These are phyloP conservation scores for Nannochloropsis salina DNA, from an alignment of 108 stramenopile species.

Conservation along the genomic window DNA sequence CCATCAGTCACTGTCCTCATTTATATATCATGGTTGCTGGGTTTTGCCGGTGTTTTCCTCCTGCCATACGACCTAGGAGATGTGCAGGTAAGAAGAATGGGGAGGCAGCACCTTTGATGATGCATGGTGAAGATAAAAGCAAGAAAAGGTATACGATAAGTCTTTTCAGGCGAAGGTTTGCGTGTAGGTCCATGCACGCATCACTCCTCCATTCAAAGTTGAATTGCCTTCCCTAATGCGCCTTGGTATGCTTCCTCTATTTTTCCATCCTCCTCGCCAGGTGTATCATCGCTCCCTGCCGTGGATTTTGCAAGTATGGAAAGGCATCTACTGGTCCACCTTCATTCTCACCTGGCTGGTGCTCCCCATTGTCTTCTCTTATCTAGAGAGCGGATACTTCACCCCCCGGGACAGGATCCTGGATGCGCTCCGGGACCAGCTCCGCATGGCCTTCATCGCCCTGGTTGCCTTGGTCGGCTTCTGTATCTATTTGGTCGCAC, in stretches of 20 bases:
- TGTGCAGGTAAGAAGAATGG: constrained; percentile 16
- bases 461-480: constrained; percentile 47
- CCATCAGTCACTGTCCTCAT: background rate
- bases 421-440: constrained; percentile 52
- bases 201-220: background rate
- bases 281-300: constrained; percentile 27
- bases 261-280: background rate
- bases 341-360: constrained; percentile 68
- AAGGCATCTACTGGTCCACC: constrained; percentile 63
- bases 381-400: constrained; percentile 64
- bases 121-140: too few species aligned
- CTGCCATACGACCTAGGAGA: background rate
- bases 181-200: background rate
- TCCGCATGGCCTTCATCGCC: constrained; percentile 39
- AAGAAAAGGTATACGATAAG: too few species aligned
- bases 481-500: constrained; percentile 39
- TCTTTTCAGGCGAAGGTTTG: too few species aligned
- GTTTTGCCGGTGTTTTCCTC: background rate
- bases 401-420: constrained; percentile 52
- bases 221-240: too few species aligned
- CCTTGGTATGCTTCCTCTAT: background rate
- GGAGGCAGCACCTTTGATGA: too few species aligned
- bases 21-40: background rate
- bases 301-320: constrained; percentile 36
- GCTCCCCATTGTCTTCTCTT: constrained; percentile 60